phyloP scores from a whole-genome alignment of 2,329 filamentous ascomycete genomes.

The Talaromyces verruculosus region DNA sequence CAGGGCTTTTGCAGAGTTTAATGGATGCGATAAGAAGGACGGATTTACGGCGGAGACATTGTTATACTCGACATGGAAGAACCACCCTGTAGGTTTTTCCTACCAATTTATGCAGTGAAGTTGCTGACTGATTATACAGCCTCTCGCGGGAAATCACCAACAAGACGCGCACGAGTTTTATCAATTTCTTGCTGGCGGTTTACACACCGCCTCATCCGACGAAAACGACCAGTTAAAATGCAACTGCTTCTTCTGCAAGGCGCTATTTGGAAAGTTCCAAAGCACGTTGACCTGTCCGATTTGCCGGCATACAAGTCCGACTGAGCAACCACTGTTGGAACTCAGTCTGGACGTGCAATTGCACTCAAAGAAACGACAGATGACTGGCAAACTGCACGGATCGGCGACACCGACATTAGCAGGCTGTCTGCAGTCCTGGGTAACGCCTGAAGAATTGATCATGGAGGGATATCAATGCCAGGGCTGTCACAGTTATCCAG shows the following conservation, averaged over 20 bases:
- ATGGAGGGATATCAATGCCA: slow-evolving; percentile 82
- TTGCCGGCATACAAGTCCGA: slow-evolving; percentile 77
- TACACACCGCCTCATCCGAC: slow-evolving; percentile 60
- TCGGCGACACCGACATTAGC: slow-evolving; percentile 57
- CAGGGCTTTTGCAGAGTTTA: slow-evolving; percentile 64
- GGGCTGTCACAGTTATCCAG: slow-evolving; percentile 68
- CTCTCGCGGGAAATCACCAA: slow-evolving; percentile 85
- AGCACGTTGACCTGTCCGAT: slow-evolving; percentile 88
- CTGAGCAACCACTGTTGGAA: slow-evolving; percentile 86
- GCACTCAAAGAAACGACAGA: slow-evolving; percentile 58
- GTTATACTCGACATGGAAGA: slow-evolving; percentile 85
- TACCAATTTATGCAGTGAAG: not conserved
- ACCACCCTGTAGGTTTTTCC: slow-evolving; percentile 61
- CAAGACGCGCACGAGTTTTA: slow-evolving; percentile 98
- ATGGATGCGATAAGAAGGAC: slow-evolving; percentile 66
- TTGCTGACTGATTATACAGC: slow-evolving; percentile 43
- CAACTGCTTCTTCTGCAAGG: slow-evolving; percentile 89
- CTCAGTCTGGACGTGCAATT: slow-evolving; percentile 83
- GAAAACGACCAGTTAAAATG: slow-evolving; percentile 56
- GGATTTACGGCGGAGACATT: slow-evolving; percentile 90
- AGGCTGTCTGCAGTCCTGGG: slow-evolving; percentile 84
- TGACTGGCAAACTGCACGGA: slow-evolving; percentile 44
- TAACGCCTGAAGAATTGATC: slow-evolving; percentile 71
- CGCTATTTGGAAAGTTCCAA: slow-evolving; percentile 88
- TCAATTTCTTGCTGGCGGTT: slow-evolving; percentile 87